A percentile compares a stretch with the other conserved stretches of the same genome.
Conservation (phyloP, 169 alveolate species). For the Plasmodium knowlesi region DNA sequence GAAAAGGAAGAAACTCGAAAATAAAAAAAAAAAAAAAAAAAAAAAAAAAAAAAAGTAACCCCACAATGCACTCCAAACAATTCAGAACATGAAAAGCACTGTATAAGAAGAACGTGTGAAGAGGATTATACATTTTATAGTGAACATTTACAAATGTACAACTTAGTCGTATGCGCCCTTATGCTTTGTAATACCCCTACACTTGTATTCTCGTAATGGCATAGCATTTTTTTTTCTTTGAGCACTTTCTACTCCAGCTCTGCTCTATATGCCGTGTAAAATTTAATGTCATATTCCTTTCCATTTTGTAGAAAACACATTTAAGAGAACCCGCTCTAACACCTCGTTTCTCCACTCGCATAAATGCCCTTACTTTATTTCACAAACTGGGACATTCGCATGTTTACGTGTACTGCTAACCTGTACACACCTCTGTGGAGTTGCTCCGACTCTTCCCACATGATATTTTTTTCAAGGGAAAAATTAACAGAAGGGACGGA, state of each 20-base stretch:
- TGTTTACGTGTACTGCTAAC: background rate
- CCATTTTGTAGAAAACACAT: background rate
- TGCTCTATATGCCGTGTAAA: background rate
- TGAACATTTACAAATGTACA: background rate
- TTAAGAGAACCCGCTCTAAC: background rate
- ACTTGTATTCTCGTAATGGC: background rate
- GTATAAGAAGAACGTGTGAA: background rate
- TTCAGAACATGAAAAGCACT: background rate
- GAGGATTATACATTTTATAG: background rate
- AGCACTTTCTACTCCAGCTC: background rate
- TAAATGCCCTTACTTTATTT: background rate
- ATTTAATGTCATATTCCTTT: background rate
- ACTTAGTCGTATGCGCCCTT: background rate
- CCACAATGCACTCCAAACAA: background rate
- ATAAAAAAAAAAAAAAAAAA: slow-evolving; percentile 2
- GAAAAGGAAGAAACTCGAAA: background rate
- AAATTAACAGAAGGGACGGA: background rate
- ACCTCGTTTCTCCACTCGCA: background rate
- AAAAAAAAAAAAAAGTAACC: background rate
- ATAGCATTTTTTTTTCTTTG: background rate
- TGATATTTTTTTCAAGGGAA: background rate
- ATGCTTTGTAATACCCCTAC: background rate
- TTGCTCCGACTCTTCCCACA: background rate
- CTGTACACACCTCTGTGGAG: background rate
- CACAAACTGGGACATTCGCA: background rate